A percentile compares a stretch with the other conserved stretches of the same genome.
phyloP scores from a whole-genome alignment of 192 early-diverging fungal species.

The Funneliformis mosseae region DNA sequence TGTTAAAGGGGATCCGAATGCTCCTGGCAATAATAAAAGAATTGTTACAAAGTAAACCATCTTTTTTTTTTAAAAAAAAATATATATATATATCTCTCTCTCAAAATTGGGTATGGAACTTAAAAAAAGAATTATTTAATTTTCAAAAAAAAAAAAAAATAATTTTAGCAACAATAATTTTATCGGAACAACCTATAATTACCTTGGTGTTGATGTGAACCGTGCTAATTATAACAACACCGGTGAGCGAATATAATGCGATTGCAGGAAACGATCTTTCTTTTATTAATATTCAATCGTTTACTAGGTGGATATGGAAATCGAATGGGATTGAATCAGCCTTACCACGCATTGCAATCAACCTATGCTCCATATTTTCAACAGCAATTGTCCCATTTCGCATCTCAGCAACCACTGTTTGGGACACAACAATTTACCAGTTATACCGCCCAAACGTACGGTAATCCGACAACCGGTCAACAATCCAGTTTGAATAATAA shows the following conservation, averaged over 20 bases:
- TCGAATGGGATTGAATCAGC: not conserved
- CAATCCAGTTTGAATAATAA: not conserved
- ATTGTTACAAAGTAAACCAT: not conserved
- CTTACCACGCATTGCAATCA: not conserved
- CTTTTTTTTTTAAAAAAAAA: not conserved
- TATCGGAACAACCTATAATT: not conserved
- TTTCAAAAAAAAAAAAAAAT: not conserved
- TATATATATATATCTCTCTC: no score
- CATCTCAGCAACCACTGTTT: not conserved
- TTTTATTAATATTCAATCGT: no score
- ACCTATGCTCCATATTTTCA: not conserved
- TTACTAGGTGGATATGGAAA: not conserved
- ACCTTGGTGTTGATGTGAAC: not conserved
- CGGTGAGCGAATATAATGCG: not conserved
- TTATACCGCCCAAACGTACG: not conserved
- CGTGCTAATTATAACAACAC: not conserved
- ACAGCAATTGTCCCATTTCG: not conserved
- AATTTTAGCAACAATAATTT: not conserved
- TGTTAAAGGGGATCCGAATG: slow-evolving; percentile 79
- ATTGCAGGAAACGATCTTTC: no score
- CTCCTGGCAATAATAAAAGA: not conserved
- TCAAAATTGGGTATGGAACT: no score
- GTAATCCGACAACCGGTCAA: not conserved
- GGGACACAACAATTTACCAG: not conserved
- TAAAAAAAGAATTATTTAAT: not conserved